Base-by-base conservation (phyloP, 108 stramenopile genomes). In the Mayamaea pseudoterrestris region DNA sequence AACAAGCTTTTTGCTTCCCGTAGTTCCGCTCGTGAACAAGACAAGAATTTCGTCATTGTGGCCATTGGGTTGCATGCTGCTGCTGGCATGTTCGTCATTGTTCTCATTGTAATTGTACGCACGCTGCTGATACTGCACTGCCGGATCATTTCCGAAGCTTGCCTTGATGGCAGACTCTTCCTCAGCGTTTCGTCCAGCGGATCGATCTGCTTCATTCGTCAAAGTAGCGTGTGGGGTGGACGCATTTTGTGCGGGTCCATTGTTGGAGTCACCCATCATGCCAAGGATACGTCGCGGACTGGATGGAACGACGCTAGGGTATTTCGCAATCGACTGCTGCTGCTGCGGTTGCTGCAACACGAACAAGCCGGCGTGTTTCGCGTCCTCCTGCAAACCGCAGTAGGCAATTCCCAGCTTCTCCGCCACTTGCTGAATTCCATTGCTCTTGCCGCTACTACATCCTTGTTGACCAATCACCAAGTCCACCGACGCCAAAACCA, bases 11-110 rank as follows among this genome's bases (percentile, higher is more conserved):
- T 78, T 78, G 27, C 55, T 58, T 17, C 75, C 74, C 4, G 74
- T 74, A 9, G 83, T 80, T 12, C 83, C 83, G 0, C 72, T 74
- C 22, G 83, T 85, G 40, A 74, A 76, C 24, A 85, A 43, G n/a
- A 85, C 71, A 14, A 85, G 36, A 0, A 74, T 70, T 29, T 68
- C 65, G 18, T 75, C 68, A 26, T 61, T 47, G 29, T 65, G 64
- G 22, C 51, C 41, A 49, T 74, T 74, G 30, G 65, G 41, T 5
- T 42, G 20, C 16, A 39, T 18, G 16, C 37, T 14, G 3, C 8
- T 39, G 3, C 3, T 20, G 5, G 37, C 5, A 39, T 39, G 3
- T 3, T 39, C 18, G 4, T 6, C 37, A 8, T 3, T 18, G n/a
- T n/a, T n/a, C n/a, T n/a, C n/a, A n/a, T n/a, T n/a, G n/a, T n/a